Evolutionary conservation across 2,329 filamentous ascomycete genomes (phyloP).

Genomic region (Ophiosphaerella narmari): DNA sequence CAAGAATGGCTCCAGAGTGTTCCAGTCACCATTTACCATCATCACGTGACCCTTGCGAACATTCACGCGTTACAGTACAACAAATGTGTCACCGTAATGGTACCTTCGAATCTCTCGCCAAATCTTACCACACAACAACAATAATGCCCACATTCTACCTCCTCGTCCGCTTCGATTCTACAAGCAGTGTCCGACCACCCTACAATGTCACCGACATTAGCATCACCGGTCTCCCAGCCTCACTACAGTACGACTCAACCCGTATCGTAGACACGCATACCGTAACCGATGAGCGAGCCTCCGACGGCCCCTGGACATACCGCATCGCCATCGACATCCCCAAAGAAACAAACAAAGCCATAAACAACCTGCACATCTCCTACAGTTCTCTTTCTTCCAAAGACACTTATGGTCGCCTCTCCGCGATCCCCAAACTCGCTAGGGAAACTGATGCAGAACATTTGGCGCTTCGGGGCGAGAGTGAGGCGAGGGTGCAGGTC

Average conservation of each 20-base stretch:
- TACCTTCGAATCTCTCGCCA: too few relatives aligned
- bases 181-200: not conserved
- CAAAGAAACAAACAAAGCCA: not conserved
- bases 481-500: not conserved
- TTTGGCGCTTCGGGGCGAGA: not conserved
- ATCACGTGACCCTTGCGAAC: too few relatives aligned
- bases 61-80: not conserved
- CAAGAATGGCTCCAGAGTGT: too few relatives aligned
- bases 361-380: not conserved
- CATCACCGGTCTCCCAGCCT: not conserved
- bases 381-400: not conserved
- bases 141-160: not conserved
- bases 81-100: not conserved
- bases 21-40: too few relatives aligned
- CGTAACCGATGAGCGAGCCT: not conserved
- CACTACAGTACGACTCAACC: not conserved
- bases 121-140: not conserved
- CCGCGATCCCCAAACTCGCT: not conserved
- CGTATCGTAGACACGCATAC: not conserved
- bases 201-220: not conserved
- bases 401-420: not conserved
- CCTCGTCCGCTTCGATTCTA: not conserved
- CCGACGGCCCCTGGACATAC: not conserved
- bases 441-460: not conserved
- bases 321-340: not conserved